phyloP scores from a whole-genome alignment of 78 protist genomes.

The Reticulomyxa filosa region DNA sequence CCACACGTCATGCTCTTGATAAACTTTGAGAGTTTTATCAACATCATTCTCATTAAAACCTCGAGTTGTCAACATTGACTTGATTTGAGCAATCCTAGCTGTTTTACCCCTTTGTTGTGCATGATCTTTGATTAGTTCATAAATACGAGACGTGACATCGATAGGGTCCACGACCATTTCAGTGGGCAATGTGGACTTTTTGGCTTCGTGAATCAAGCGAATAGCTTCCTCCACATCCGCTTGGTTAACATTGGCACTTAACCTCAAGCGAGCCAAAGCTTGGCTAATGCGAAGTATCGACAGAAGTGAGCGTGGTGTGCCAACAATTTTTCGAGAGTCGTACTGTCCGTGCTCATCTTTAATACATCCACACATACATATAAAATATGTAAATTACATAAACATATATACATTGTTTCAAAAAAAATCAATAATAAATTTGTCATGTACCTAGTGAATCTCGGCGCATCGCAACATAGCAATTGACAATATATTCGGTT shows the following conservation, averaged over 20 bases:
- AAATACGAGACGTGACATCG: no score
- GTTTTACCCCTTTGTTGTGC: no score
- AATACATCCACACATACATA: not conserved
- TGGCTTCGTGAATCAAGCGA: no score
- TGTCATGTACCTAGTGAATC: no score
- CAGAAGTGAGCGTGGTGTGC: conserved; percentile 78
- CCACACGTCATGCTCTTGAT: no score
- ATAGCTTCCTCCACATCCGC: conserved; percentile 68
- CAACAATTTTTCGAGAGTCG: conserved; percentile 19
- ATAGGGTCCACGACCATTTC: no score
- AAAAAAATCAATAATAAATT: not conserved
- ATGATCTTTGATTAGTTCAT: no score
- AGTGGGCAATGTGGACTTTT: no score
- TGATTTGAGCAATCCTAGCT: no score
- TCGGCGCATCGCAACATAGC: conserved; percentile 41
- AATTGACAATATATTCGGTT: conserved; percentile 25
- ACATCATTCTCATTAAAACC: no score
- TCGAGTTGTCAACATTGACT: no score
- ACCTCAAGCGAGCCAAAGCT: conserved; percentile 63
- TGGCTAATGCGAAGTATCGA: conserved; percentile 75
- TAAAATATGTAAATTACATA: not conserved
- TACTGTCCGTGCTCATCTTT: not conserved
- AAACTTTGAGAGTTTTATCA: no score
- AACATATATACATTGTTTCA: not conserved
- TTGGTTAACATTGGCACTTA: conserved; percentile 16